phyloP scores from a whole-genome alignment of 129 eudicot genomes.

The Chrysanthemum seticuspe region DNA sequence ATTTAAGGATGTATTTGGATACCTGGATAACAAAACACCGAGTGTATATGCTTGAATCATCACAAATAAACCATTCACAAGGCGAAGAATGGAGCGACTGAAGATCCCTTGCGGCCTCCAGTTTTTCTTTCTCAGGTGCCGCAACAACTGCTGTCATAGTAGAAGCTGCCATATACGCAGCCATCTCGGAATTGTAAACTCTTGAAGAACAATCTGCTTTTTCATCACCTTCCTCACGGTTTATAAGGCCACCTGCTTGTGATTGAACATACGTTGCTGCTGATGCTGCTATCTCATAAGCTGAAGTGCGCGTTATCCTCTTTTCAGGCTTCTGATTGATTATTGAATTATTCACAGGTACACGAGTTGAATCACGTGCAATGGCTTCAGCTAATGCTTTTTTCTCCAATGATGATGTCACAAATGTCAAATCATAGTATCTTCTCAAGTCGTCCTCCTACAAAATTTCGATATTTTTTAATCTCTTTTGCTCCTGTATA shows the following conservation, averaged over 20 bases:
- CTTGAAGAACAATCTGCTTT: conserved; percentile 34
- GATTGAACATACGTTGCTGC: conserved; percentile 79
- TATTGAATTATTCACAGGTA: conserved; percentile 24
- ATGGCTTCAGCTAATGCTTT: conserved; percentile 57
- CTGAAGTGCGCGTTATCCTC: conserved; percentile 33
- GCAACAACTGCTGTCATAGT: conserved; percentile 92
- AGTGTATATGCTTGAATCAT: conserved; percentile 68
- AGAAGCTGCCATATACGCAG: conserved; percentile 79
- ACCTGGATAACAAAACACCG: conserved; percentile 84
- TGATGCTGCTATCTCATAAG: conserved; percentile 76
- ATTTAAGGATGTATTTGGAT: not conserved
- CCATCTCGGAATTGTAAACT: conserved; percentile 63
- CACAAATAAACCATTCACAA: conserved; percentile 87
- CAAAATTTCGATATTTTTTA: conserved; percentile 16
- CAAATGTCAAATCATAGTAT: conserved; percentile 59
- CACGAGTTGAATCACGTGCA: conserved; percentile 31
- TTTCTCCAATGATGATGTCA: conserved; percentile 74
- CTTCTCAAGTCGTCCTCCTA: conserved; percentile 65
- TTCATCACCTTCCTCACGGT: conserved; percentile 28
- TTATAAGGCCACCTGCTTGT: conserved; percentile 40
- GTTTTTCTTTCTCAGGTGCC: conserved; percentile 71
- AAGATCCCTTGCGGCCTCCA: conserved; percentile 69
- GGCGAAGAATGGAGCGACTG: conserved; percentile 79
- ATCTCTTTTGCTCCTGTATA: not conserved
- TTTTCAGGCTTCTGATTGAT: conserved; percentile 14